Conservation (phyloP, 139 green algal genomes). For the Chlamydomonas sp. region DNA sequence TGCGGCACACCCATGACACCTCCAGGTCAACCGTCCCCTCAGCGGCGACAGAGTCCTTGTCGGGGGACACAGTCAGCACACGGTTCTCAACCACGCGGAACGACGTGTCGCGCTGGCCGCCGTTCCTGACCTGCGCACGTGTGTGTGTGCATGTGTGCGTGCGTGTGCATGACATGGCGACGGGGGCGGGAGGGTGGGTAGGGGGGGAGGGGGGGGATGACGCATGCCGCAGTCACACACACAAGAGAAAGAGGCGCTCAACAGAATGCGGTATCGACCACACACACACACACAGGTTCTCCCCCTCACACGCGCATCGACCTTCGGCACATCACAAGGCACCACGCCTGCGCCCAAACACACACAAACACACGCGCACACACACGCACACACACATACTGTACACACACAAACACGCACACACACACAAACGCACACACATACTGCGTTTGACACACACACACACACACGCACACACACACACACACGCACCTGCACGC, state of each 20-base stretch:
- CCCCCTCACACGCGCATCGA: no score
- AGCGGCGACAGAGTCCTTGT: conserved; percentile 27
- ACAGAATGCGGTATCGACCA: no score
- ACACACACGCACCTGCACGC: conserved; percentile 24
- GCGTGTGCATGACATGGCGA: background rate
- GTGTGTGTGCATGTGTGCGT: background rate
- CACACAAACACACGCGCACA: no score
- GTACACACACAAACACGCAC: no score
- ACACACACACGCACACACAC: background rate
- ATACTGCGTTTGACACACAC: background rate
- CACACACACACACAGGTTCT: no score
- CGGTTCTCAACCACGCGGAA: conserved; percentile 31
- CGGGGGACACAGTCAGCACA: conserved; percentile 30
- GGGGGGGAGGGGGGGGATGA: no score
- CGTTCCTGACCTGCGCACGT: conserved; percentile 31
- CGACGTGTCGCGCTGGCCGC: conserved; percentile 28
- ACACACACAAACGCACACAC: no score
- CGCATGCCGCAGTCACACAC: no score
- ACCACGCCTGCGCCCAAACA: no score
- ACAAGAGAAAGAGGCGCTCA: no score
- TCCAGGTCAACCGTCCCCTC: conserved; percentile 48
- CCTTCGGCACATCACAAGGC: no score
- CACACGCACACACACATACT: no score
- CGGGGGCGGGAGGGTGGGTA: background rate
- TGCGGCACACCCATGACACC: conserved; percentile 27